A percentile compares a stretch with the other conserved stretches of the same genome.
Conservation (phyloP, 179 eudicot genomes). For the Carnegiea gigantea region DNA sequence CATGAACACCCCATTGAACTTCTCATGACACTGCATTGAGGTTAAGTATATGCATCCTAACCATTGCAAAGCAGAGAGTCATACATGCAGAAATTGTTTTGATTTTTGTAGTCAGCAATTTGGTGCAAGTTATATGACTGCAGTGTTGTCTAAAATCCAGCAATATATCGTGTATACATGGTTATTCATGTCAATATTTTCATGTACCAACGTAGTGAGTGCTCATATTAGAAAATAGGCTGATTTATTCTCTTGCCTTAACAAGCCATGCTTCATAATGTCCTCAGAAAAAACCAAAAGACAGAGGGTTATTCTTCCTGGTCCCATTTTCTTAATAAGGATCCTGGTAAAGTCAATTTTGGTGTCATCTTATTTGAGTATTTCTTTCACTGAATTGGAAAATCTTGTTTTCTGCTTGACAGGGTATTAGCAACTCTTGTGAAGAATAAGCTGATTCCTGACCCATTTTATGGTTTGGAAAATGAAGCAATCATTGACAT, state of each 20-base stretch:
- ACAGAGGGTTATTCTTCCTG: not conserved
- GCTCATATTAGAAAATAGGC: not conserved
- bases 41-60: not conserved
- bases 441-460: slow-evolving; percentile 72
- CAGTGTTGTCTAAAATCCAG: not conserved
- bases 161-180: not conserved
- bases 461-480: slow-evolving; percentile 95
- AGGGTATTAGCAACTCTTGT: slow-evolving; percentile 90
- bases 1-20: not conserved
- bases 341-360: not conserved
- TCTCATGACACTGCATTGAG: not conserved
- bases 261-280: not conserved
- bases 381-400: slow-evolving; percentile 1
- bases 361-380: not conserved
- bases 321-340: not conserved
- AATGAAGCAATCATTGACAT: slow-evolving; percentile 87
- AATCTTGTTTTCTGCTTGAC: slow-evolving; percentile 23
- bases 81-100: not conserved
- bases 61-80: not conserved
- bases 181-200: not conserved
- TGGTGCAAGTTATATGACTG: not conserved
- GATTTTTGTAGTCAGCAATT: not conserved
- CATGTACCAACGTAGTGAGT: not conserved
- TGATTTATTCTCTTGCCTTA: not conserved
- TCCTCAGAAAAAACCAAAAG: not conserved